Conservation (phyloP, 495 filamentous ascomycete species). For the Neurospora sp. region DNA sequence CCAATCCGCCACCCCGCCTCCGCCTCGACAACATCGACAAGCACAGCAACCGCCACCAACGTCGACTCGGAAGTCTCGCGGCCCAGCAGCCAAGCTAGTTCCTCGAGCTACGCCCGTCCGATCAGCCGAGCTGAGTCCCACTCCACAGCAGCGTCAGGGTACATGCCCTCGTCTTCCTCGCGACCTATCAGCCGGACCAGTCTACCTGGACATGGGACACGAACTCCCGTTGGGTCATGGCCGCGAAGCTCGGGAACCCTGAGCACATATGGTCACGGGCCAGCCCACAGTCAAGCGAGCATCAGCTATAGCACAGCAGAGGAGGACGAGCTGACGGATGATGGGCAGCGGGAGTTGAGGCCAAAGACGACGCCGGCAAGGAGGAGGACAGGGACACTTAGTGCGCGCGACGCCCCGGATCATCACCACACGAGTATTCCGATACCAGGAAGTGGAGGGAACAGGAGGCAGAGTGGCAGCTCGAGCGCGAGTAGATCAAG, state of each 20-base stretch:
- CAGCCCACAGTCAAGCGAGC: conserved; percentile 31
- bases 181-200: conserved; percentile 56
- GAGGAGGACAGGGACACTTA: conserved; percentile 29
- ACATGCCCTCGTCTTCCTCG: conserved; percentile 37
- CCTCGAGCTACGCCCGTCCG: conserved; percentile 41
- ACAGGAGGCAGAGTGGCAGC: conserved; percentile 43
- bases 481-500: conserved; percentile 27
- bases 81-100: conserved; percentile 52
- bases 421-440: conserved; percentile 26
- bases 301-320: conserved; percentile 33
- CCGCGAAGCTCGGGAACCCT: conserved; percentile 36
- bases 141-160: conserved; percentile 4
- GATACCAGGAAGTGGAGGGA: conserved; percentile 4
- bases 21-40: background rate
- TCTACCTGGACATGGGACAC: conserved; percentile 46
- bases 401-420: conserved; percentile 27
- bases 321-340: conserved; percentile 34
- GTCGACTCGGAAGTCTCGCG: conserved; percentile 35
- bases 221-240: conserved; percentile 55
- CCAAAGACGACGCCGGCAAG: conserved; percentile 43
- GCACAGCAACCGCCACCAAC: conserved; percentile 5
- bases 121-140: conserved; percentile 38
- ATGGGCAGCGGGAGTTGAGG: conserved; percentile 21
- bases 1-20: conserved; percentile 33
- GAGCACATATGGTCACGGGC: conserved; percentile 24